Evolutionary conservation across 2,329 filamentous ascomycete species (phyloP), one percentile per base, ranked within the genome.

Genomic region (Fusarium sp.): DNA sequence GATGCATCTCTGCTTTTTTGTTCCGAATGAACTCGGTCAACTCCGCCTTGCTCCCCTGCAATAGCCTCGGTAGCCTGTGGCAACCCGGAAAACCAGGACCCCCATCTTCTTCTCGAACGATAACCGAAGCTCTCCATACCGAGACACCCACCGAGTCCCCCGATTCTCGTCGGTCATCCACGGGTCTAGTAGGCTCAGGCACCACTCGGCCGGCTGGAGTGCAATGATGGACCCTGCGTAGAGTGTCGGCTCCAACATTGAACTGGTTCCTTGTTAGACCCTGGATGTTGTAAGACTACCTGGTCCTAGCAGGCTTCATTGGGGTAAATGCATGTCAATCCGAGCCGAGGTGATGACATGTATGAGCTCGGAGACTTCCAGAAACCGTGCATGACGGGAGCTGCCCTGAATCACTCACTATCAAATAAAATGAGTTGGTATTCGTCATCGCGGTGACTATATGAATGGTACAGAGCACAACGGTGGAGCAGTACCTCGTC

Each of bases 61-160:
- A 2, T 25, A 27, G 58, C 35, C 27, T 48, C 20, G 54, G 60
- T 68, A 27, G 27, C 64, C 50, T 48, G 39, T 48, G 41, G 70
- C 70, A 73, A 73, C 66, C 60, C 27, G 37, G 20, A 43, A 27
- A 37, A 65, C 16, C 18, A 34, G 25, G 30, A 37, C 20, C 41
- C 37, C 56, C 58, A 23, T 59, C 43, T 73, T 58, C 35, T 59
- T 72, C 60, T 68, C 43, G 71, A 64, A 74, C 54, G 45, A 64
- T 66, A 58, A 20, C 50, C 45, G 43, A 64, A 62, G 34, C 34
- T 45, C 37, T 52, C 20, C 23, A 63, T 63, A 27, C 43, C 65
- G 62, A 66, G 58, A 57, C 71, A 68, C 25, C 59, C 45, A 13
- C 39, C n/a, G 63, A 52, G 32, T 43, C 18, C 58, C 37, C 43